Percentiles rank a stretch among this genome's conserved stretches.
Evolutionary conservation across 257 asterid species (phyloP).

Genomic region (Petunia axillaris): DNA sequence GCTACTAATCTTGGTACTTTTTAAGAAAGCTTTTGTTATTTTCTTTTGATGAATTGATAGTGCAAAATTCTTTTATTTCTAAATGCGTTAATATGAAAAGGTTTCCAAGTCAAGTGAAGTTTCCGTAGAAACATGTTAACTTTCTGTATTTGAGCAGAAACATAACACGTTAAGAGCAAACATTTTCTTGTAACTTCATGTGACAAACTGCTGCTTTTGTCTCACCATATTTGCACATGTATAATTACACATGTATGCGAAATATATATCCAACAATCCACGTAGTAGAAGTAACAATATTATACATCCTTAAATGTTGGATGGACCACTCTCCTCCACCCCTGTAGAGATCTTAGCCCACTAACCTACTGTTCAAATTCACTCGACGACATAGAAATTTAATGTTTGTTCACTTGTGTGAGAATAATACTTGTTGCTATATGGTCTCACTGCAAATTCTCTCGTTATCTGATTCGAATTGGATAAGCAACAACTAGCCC

Average conservation of each 20-base stretch:
- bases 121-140: constrained; percentile 6
- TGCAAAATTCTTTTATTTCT: background rate
- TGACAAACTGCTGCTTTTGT: constrained; percentile 39
- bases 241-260: background rate
- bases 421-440: no score
- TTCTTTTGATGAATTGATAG: no score
- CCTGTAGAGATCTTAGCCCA: background rate
- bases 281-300: constrained; percentile 17
- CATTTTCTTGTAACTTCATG: constrained; percentile 33
- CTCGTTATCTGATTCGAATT: no score
- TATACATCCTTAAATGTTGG: constrained; percentile 35
- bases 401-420: no score
- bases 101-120: constrained; percentile 27
- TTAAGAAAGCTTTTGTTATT: no score
- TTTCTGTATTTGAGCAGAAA: constrained; percentile 13
- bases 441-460: no score
- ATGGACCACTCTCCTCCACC: constrained; percentile 14
- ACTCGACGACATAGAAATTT: no score
- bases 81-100: background rate
- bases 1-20: no score
- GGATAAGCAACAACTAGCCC: no score
- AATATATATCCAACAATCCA: constrained; percentile 35
- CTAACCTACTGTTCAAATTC: no score
- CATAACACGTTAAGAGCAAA: constrained; percentile 25
- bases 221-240: constrained; percentile 25